phyloP scores from a whole-genome alignment of 257 asterid species.

The Nyctanthes arbortristis region DNA sequence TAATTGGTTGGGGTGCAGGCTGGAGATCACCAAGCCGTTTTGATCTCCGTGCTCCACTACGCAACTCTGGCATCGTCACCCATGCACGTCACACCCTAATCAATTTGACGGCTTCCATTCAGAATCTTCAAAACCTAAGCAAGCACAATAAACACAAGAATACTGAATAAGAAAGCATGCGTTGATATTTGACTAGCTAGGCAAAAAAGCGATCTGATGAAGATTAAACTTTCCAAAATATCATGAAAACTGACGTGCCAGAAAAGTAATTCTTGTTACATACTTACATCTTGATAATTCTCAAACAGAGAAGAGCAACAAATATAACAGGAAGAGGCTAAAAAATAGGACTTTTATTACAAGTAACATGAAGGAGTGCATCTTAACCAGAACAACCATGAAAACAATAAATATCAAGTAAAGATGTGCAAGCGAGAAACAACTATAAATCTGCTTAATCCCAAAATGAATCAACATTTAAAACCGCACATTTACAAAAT shows the following conservation, averaged over 20 bases:
- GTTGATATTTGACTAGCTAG: neutral
- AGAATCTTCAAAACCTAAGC: constrained; percentile 29
- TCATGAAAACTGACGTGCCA: constrained; percentile 12
- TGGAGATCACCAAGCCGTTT: constrained; percentile 99
- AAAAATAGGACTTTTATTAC: constrained; percentile 13
- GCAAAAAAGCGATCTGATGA: neutral
- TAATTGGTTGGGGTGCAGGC: constrained; percentile 67
- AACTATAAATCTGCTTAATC: neutral
- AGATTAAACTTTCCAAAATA: constrained; percentile 3
- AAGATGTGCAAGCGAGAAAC: neutral
- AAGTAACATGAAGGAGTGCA: neutral
- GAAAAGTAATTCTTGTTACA: neutral
- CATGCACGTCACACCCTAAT: constrained; percentile 81
- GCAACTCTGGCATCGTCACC: constrained; percentile 99
- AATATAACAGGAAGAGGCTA: neutral
- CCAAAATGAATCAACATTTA: neutral
- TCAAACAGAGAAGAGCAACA: neutral
- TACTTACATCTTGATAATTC: neutral
- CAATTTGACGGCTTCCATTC: constrained; percentile 34
- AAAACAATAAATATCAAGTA: constrained; percentile 10
- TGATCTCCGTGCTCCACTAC: constrained; percentile 99
- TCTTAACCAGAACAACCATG: neutral
- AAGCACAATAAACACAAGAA: neutral
- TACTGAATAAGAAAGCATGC: neutral
- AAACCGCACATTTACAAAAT: too few relatives aligned